Conservation (phyloP, 352 stramenopile genomes). For the Pythium aquatile region DNA sequence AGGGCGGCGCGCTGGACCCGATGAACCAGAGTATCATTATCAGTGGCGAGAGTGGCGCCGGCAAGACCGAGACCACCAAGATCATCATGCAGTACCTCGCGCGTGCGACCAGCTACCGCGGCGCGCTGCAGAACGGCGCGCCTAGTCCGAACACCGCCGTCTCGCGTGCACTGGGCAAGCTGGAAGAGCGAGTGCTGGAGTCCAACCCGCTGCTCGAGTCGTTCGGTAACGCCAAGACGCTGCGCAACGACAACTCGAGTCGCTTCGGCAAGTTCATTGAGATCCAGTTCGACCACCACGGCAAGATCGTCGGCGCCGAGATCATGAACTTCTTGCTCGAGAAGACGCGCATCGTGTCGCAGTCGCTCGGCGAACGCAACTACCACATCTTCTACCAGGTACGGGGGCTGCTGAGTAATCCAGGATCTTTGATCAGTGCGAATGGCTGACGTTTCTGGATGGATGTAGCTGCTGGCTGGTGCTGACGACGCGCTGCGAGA, state of each 20-base stretch:
- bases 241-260: conserved; percentile 97
- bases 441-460: neutral
- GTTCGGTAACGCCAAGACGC: conserved; percentile 92
- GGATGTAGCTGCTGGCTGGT: conserved; percentile 62
- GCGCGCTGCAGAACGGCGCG: conserved; percentile 49
- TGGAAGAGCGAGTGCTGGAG: conserved; percentile 86
- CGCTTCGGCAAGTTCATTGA: conserved; percentile 98
- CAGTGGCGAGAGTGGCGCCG: conserved; percentile 87
- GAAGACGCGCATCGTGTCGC: conserved; percentile 89
- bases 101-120: conserved; percentile 70
- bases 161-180: conserved; percentile 85
- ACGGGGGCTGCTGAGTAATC: conserved; percentile 23
- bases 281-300: conserved; percentile 94
- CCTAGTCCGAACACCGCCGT: conserved; percentile 75
- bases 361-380: conserved; percentile 92
- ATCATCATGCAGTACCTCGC: conserved; percentile 92
- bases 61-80: conserved; percentile 92
- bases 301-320: conserved; percentile 88
- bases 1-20: conserved; percentile 72
- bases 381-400: conserved; percentile 98
- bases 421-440: neutral
- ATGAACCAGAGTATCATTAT: conserved; percentile 93
- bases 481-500: conserved; percentile 67
- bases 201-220: conserved; percentile 89
- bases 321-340: conserved; percentile 92